Evolutionary conservation across 129 eudicot species (phyloP), one percentile per base, ranked within the genome.

Genomic region (Saussurea involucrata): DNA sequence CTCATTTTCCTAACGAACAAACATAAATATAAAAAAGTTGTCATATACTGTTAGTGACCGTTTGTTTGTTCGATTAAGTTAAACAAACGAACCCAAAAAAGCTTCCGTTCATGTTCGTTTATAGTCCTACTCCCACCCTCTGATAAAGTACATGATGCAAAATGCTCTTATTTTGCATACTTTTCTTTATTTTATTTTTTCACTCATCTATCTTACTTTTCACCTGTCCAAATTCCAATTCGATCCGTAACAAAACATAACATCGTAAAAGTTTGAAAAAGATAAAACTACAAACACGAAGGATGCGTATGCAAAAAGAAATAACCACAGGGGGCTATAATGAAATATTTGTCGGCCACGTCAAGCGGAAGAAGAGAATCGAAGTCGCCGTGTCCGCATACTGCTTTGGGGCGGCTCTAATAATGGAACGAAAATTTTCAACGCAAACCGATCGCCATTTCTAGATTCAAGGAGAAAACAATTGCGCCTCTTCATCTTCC

Each of bases 401-500:
- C 63, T 78, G 24, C 46, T 10, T 8, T 31, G 5, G 10, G 34
- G 69, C 69, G 76, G 69, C 60, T 57, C 15, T 12, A 4, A 69
- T 12, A 4, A 69, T 36, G 31, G 69, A 69, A 57, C 61, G 29
- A 58, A 6, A 12, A 0, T 77, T 78, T 61, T 78, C 82, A 78
- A 78, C 82, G 82, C 82, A 37, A 40, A 11, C 28, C 77, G 34
- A 12, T 69, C 76, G 64, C 65, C 49, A 29, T 78, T 8, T 40
- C 66, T 71, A 78, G 77, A 78, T 78, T 61, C 63, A 34, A 55
- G 69, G 66, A 76, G 42, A 21, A 49, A 32, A 27, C 34, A 67
- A 24, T 55, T 25, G 1, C 82, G 34, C 25, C 3, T 60, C 12
- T 33, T 72, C n/a, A 17, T 70, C 65, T 18, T 78, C 66, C 69